Conservation (phyloP, 2,329 filamentous ascomycete species). For the Penicillium sp. region DNA sequence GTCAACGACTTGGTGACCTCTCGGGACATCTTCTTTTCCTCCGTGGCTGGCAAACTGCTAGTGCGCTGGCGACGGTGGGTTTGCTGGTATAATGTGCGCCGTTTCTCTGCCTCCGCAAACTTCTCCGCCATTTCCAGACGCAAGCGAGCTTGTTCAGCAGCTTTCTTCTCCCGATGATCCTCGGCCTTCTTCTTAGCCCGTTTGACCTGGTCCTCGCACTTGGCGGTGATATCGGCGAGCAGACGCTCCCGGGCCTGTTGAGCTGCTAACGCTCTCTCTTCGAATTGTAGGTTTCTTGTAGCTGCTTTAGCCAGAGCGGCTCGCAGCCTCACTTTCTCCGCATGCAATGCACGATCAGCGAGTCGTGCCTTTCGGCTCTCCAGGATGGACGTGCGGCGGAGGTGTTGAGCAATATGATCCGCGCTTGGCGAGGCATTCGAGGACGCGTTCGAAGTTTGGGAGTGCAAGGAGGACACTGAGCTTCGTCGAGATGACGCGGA, state of each 20-base stretch:
- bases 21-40: slow-evolving; percentile 43
- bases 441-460: slow-evolving; percentile 56
- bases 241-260: slow-evolving; percentile 63
- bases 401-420: slow-evolving; percentile 63
- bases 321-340: slow-evolving; percentile 63
- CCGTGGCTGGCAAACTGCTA: slow-evolving; percentile 48
- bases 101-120: slow-evolving; percentile 61
- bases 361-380: slow-evolving; percentile 63
- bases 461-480: slow-evolving; percentile 63
- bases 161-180: slow-evolving; percentile 63
- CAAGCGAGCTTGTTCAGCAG: slow-evolving; percentile 59
- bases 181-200: slow-evolving; percentile 66
- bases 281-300: slow-evolving; percentile 55
- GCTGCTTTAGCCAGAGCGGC: slow-evolving; percentile 62
- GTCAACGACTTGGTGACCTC: slow-evolving; percentile 42
- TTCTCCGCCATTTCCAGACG: slow-evolving; percentile 64
- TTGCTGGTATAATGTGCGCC: slow-evolving; percentile 51
- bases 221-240: slow-evolving; percentile 62
- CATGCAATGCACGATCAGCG: slow-evolving; percentile 63
- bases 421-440: slow-evolving; percentile 52
- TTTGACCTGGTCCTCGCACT: slow-evolving; percentile 64
- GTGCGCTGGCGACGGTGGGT: slow-evolving; percentile 52
- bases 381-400: slow-evolving; percentile 63
- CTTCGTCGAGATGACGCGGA: slow-evolving; percentile 64
- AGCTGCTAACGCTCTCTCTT: slow-evolving; percentile 62